Evolutionary conservation across 2,329 filamentous ascomycete genomes (phyloP).

Genomic region (Sporothrix protearum): DNA sequence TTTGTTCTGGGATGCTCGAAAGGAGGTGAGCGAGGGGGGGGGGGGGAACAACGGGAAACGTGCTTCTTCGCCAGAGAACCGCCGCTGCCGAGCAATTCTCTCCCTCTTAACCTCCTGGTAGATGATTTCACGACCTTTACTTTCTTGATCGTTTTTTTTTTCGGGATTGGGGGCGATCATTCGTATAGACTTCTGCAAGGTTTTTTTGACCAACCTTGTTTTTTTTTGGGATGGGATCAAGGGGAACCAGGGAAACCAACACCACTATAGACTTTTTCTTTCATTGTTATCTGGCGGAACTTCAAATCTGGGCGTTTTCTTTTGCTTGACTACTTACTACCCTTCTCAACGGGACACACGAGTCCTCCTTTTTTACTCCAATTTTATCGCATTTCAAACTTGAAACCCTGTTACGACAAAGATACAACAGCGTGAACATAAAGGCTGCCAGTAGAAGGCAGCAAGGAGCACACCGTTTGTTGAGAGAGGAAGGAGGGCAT

Average conservation of each 20-base stretch:
- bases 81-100: neutral
- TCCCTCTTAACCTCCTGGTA: neutral
- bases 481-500: neutral
- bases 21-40: neutral
- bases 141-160: constrained; percentile 1
- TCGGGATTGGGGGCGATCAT: neutral
- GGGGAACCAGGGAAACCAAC: constrained; percentile 1
- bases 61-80: constrained; percentile 5
- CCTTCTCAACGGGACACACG: constrained; percentile 2
- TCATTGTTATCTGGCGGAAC: neutral
- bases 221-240: constrained; percentile 1
- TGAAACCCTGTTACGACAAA: neutral
- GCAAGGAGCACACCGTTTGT: neutral
- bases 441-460: neutral
- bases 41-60: too few species aligned
- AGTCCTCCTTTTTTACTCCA: constrained; percentile 5
- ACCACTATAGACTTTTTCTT: constrained; percentile 16
- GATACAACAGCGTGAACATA: neutral
- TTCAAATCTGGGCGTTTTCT: constrained; percentile 6
- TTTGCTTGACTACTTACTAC: neutral
- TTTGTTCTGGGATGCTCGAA: constrained; percentile 10
- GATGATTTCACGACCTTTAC: constrained; percentile 14
- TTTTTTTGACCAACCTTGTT: neutral
- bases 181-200: neutral
- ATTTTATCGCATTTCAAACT: neutral